Percentiles rank a stretch among this genome's conserved stretches.
Conservation (phyloP, 2,329 filamentous ascomycete genomes). For the Dactylellina haptotyla region DNA sequence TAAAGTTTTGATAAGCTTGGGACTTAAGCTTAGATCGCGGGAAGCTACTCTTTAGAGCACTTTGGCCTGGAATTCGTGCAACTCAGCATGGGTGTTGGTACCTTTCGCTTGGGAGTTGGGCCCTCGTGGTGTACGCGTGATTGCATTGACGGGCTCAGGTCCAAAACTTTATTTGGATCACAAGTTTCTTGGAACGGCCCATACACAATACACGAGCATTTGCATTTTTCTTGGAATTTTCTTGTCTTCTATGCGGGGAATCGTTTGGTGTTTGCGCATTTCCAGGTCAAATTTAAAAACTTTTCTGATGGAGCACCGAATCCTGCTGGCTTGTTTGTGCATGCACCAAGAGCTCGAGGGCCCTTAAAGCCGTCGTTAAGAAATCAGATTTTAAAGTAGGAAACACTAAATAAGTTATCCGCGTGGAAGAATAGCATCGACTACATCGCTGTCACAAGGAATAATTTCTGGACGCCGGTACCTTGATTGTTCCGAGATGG, state of each 20-base stretch:
- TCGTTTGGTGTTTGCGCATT: not conserved
- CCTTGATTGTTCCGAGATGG: not conserved
- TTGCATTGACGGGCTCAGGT: constrained; percentile 14
- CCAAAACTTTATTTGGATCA: constrained; percentile 30
- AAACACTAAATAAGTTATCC: too few species aligned
- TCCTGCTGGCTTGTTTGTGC: too few species aligned
- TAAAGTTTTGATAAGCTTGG: not conserved
- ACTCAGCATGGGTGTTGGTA: constrained; percentile 4
- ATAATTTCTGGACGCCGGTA: not conserved
- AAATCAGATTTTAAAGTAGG: too few species aligned
- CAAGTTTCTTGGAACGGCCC: not conserved
- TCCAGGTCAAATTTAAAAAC: not conserved
- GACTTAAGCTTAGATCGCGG: constrained; percentile 24
- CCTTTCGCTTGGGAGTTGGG: constrained; percentile 17
- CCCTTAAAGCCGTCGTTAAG: too few species aligned
- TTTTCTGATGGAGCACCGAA: too few species aligned
- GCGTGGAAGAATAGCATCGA: not conserved
- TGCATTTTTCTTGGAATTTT: constrained; percentile 38
- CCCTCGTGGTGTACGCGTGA: not conserved
- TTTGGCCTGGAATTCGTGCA: constrained; percentile 1
- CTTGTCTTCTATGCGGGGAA: constrained; percentile 20
- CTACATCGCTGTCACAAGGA: not conserved
- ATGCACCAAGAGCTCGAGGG: too few species aligned
- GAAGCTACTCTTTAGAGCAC: constrained; percentile 1
- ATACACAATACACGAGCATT: not conserved